phyloP scores from a whole-genome alignment of 2,329 filamentous ascomycete genomes.

The Myotisia sp. region DNA sequence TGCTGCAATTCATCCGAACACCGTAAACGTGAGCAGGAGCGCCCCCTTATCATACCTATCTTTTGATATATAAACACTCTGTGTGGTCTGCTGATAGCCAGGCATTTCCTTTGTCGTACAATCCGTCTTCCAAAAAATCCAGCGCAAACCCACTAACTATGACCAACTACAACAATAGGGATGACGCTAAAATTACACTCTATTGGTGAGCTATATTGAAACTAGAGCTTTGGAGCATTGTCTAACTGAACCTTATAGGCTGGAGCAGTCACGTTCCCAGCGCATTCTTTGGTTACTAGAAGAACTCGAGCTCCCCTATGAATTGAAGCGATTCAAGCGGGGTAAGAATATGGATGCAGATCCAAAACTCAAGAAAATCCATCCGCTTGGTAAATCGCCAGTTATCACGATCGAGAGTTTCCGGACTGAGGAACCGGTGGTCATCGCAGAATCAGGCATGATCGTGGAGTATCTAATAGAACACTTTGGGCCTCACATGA shows the following conservation, averaged over 20 bases:
- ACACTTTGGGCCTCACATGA: conserved; percentile 40
- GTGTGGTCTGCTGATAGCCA: too few species aligned
- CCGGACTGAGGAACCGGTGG: conserved; percentile 34
- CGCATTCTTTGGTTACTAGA: conserved; percentile 76
- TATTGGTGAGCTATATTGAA: conserved; percentile 40
- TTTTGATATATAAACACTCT: too few species aligned
- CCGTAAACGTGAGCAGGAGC: too few species aligned
- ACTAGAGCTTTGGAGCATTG: background rate
- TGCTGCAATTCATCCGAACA: too few species aligned
- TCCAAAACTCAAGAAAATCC: conserved; percentile 58
- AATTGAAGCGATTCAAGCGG: conserved; percentile 67
- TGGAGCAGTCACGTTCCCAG: conserved; percentile 68
- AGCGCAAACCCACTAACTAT: too few species aligned
- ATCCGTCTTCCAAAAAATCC: too few species aligned
- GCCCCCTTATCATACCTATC: too few species aligned
- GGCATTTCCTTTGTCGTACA: too few species aligned
- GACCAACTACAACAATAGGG: conserved; percentile 7
- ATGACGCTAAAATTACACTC: conserved; percentile 43
- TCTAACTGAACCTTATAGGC: conserved; percentile 39
- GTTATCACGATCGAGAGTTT: conserved; percentile 51
- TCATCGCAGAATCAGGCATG: conserved; percentile 67
- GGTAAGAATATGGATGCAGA: conserved; percentile 50
- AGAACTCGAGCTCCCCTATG: conserved; percentile 64
- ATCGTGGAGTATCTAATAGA: conserved; percentile 74
- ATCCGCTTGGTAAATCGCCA: conserved; percentile 79